Evolutionary conservation across 2,329 filamentous ascomycete genomes (phyloP).

Genomic region (Fusarium sp.): DNA sequence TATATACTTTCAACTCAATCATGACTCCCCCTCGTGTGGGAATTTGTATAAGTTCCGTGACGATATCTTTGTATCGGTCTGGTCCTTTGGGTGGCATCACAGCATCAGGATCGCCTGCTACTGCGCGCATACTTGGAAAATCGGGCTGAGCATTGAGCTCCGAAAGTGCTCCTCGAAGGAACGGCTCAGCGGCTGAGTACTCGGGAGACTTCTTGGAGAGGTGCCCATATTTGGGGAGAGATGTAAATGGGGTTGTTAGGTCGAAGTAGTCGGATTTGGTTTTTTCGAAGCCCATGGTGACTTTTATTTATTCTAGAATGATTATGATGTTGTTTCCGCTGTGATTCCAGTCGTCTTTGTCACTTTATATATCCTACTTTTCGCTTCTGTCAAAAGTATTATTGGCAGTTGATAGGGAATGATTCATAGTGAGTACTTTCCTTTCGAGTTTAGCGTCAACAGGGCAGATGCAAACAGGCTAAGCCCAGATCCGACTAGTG

Average conservation of each 20-base stretch:
- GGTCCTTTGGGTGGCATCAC: constrained; percentile 32
- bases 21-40: constrained; percentile 28
- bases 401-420: not conserved
- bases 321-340: accelerated
- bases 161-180: not conserved
- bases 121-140: constrained; percentile 5
- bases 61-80: constrained; percentile 24
- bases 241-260: constrained; percentile 11
- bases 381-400: no score
- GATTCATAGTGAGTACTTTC: constrained; percentile 12
- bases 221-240: constrained; percentile 36
- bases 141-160: not conserved
- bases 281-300: constrained; percentile 28
- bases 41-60: constrained; percentile 27
- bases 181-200: not conserved
- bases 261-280: constrained; percentile 22
- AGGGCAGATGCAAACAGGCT: not conserved
- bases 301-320: not conserved
- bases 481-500: not conserved
- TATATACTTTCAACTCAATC: constrained; percentile 40
- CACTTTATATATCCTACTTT: not conserved
- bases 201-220: constrained; percentile 24
- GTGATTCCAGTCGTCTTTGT: accelerated
- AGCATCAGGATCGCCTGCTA: constrained; percentile 26
- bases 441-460: not conserved